These are phyloP conservation scores for Alternaria sp. DNA, from an alignment of 2,329 filamentous ascomycete genomes.

Conservation along the genomic window DNA sequence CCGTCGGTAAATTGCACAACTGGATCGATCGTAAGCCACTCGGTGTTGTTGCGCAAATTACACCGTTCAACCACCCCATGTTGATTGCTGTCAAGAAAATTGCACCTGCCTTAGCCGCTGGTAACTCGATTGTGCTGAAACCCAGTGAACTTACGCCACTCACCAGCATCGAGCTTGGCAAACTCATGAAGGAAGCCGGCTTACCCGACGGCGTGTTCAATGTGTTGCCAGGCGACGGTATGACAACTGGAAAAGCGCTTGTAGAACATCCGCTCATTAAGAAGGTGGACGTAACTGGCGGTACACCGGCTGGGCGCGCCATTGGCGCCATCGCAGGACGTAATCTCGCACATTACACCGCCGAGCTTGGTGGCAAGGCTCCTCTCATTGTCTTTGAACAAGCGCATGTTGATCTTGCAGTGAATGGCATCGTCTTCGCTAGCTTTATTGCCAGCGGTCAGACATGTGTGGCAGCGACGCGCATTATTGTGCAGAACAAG, in stretches of 20 bases:
- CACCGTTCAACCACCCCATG: slow-evolving; percentile 53
- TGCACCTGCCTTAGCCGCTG: slow-evolving; percentile 48
- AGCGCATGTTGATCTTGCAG: slow-evolving; percentile 48
- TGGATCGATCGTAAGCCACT: slow-evolving; percentile 53
- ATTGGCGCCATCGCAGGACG: slow-evolving; percentile 49
- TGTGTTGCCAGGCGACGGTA: slow-evolving; percentile 46
- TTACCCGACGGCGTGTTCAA: slow-evolving; percentile 50
- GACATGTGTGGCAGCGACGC: slow-evolving; percentile 65
- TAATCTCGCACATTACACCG: slow-evolving; percentile 49
- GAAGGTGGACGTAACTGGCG: slow-evolving; percentile 52
- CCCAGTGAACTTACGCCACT: slow-evolving; percentile 51
- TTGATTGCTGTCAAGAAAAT: slow-evolving; percentile 54
- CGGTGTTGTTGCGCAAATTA: slow-evolving; percentile 52
- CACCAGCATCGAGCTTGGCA: slow-evolving; percentile 48
- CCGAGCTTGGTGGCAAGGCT: slow-evolving; percentile 51
- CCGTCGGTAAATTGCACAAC: slow-evolving; percentile 63
- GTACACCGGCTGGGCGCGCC: slow-evolving; percentile 48
- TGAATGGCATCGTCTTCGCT: slow-evolving; percentile 52
- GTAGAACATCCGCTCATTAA: slow-evolving; percentile 48
- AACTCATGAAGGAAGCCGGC: slow-evolving; percentile 50
- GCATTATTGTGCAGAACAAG: slow-evolving; percentile 61
- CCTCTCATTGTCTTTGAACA: slow-evolving; percentile 51
- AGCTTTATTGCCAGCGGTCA: slow-evolving; percentile 64
- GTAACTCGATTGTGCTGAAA: slow-evolving; percentile 50
- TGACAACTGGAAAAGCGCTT: slow-evolving; percentile 47